Conservation (phyloP, 2,329 filamentous ascomycete genomes). For the Colletotrichum orchidophilum region DNA sequence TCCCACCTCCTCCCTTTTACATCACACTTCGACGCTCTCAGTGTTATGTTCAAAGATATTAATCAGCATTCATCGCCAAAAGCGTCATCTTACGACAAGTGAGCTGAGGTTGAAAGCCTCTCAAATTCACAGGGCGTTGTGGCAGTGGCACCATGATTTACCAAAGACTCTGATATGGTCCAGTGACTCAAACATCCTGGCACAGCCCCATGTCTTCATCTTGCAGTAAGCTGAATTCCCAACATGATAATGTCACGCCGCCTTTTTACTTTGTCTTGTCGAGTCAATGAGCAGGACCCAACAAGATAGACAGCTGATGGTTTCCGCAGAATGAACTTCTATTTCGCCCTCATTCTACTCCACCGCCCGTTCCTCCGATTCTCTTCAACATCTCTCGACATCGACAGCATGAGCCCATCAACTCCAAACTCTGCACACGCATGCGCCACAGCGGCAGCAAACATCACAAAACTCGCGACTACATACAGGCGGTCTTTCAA, state of each 20-base stretch:
- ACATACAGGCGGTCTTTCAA: background rate
- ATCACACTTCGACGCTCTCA: background rate
- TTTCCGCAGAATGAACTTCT: conserved; percentile 6
- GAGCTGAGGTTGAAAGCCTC: background rate
- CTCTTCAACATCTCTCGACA: background rate
- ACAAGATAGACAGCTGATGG: background rate
- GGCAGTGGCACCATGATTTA: conserved; percentile 5
- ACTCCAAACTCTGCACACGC: background rate
- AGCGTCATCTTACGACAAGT: background rate
- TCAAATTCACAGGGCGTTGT: background rate
- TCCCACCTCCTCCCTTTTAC: background rate
- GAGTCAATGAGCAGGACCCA: background rate
- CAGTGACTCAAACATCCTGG: background rate
- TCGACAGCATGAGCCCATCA: background rate
- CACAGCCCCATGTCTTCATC: background rate
- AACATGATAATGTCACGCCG: background rate
- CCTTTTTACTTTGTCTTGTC: background rate
- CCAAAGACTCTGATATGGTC: background rate
- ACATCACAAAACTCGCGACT: background rate
- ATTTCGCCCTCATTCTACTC: conserved; percentile 12
- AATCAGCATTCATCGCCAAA: background rate
- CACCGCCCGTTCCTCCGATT: conserved; percentile 15
- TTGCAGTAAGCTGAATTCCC: conserved; percentile 9
- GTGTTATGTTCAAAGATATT: conserved; percentile 1
- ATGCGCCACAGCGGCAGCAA: conserved; percentile 1